Evolutionary conservation across 2,329 filamentous ascomycete species (phyloP).

Genomic region (Penicillium sp.): DNA sequence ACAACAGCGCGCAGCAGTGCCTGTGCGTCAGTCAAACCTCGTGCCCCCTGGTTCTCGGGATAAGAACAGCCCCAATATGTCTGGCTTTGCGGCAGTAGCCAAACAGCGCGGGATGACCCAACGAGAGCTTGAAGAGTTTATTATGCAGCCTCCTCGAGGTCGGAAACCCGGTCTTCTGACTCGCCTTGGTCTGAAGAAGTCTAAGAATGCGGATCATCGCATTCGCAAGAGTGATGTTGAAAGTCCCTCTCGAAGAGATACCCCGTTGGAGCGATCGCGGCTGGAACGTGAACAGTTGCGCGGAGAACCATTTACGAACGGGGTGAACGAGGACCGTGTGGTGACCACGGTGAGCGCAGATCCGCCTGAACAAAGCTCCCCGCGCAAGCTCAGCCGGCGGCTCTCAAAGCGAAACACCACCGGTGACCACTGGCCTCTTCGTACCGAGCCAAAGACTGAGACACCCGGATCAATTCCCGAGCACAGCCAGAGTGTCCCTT

Average conservation of each 20-base stretch:
- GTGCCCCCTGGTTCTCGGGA: constrained; percentile 30
- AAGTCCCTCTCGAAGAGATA: constrained; percentile 65
- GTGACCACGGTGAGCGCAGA: constrained; percentile 30
- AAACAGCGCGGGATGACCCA: constrained; percentile 61
- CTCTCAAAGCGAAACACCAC: constrained; percentile 27
- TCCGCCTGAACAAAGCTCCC: constrained; percentile 18
- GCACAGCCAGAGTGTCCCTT: constrained; percentile 14
- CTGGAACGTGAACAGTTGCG: constrained; percentile 49
- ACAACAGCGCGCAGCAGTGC: constrained; percentile 32
- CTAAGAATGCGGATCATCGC: constrained; percentile 31
- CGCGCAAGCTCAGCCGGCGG: constrained; percentile 36
- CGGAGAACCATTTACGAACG: constrained; percentile 29
- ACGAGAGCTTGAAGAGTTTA: constrained; percentile 40
- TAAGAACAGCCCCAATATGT: constrained; percentile 38
- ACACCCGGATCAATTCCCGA: constrained; percentile 16
- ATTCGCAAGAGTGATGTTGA: constrained; percentile 61
- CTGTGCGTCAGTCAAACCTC: constrained; percentile 27
- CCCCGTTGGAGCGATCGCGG: constrained; percentile 62
- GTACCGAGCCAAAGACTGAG: constrained; percentile 5
- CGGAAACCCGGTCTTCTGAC: constrained; percentile 39
- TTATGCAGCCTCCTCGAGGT: constrained; percentile 35
- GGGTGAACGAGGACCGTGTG: constrained; percentile 20
- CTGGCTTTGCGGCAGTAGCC: constrained; percentile 41
- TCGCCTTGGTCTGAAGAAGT: constrained; percentile 38
- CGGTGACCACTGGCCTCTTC: constrained; percentile 35